Evolutionary conservation across 805 yeast species (phyloP).

Genomic region (Zygosaccharomyces kombuchaensis): DNA sequence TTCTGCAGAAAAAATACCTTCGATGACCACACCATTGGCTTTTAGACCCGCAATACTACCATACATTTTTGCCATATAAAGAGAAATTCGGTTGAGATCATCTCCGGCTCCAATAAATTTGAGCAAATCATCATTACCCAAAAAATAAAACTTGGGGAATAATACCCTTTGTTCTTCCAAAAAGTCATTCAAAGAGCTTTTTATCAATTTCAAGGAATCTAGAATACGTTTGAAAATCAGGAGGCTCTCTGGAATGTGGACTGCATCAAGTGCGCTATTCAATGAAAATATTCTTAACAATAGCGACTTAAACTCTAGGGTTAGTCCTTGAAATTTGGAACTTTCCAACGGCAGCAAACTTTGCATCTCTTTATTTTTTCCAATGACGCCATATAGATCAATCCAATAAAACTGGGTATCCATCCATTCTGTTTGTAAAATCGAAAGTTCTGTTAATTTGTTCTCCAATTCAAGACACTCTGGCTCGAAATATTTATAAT

Average conservation of each 20-base stretch:
- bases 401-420: slow-evolving; percentile 89
- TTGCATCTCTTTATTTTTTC: slow-evolving; percentile 52
- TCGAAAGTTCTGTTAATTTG: slow-evolving; percentile 47
- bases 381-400: slow-evolving; percentile 76
- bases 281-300: slow-evolving; percentile 47
- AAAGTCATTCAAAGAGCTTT: slow-evolving; percentile 67
- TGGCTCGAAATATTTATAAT: slow-evolving; percentile 55
- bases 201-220: slow-evolving; percentile 55
- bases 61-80: slow-evolving; percentile 68
- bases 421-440: slow-evolving; percentile 64
- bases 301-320: slow-evolving; percentile 55
- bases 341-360: slow-evolving; percentile 67
- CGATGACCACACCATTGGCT: slow-evolving; percentile 37
- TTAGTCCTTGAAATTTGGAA: slow-evolving; percentile 56
- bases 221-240: slow-evolving; percentile 44
- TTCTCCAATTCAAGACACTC: slow-evolving; percentile 52
- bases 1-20: slow-evolving; percentile 55
- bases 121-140: slow-evolving; percentile 86
- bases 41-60: slow-evolving; percentile 51
- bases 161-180: slow-evolving; percentile 71
- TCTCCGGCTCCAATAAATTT: slow-evolving; percentile 70
- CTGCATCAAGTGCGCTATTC: slow-evolving; percentile 51
- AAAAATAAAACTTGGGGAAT: slow-evolving; percentile 79
- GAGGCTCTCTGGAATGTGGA: slow-evolving; percentile 46
- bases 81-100: slow-evolving; percentile 45